Base-by-base conservation (phyloP, 192 early-diverging fungal genomes). In the Backusella australiensis region DNA sequence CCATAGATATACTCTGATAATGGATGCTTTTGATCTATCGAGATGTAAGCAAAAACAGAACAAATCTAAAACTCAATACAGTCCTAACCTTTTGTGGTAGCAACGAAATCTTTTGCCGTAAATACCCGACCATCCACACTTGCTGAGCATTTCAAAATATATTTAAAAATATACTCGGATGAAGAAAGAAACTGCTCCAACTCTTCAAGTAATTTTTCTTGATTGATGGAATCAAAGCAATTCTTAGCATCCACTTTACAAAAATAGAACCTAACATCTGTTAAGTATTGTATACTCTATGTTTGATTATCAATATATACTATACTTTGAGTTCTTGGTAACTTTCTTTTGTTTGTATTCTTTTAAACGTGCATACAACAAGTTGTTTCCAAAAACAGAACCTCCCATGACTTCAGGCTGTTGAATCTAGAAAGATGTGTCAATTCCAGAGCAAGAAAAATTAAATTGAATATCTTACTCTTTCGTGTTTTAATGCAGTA, bases 161-260 rank as follows among this genome's bases (percentile, higher is more conserved):
- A 5, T 29, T 34, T 49, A 69, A 23, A 17, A 49, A 44, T 71
- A 49, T 29, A 32, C 14, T 63, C 56, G 0, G 56, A 23, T 63
- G 56, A 63, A 3, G 26, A 23, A 29, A 63, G 12, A 12, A 63
- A 63, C 14, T 63, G 56, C 21, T 63, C 56, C 26, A 63, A 4
- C 2, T 63, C 23, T 26, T 63, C 35, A 21, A 71, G 11, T 29
- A 71, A 15, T 1, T 19, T 71, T 46, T 71, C 70, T 71, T 71
- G 70, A 29, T 71, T 44, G 15, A 71, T 71, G 0, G 39, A 46
- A 71, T 71, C 70, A 32, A 49, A 71, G 21, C 70, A 71, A 49
- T 71, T 49, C 34, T 44, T 26, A 14, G 29, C 39, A 17, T 71
- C 70, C 6, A 41, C 70, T 19, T 71, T 71, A 19, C 41, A 41